Percentiles rank a stretch among this genome's conserved stretches.
phyloP scores from a whole-genome alignment of 2,329 filamentous ascomycete species.

The Colletotrichum sp. region DNA sequence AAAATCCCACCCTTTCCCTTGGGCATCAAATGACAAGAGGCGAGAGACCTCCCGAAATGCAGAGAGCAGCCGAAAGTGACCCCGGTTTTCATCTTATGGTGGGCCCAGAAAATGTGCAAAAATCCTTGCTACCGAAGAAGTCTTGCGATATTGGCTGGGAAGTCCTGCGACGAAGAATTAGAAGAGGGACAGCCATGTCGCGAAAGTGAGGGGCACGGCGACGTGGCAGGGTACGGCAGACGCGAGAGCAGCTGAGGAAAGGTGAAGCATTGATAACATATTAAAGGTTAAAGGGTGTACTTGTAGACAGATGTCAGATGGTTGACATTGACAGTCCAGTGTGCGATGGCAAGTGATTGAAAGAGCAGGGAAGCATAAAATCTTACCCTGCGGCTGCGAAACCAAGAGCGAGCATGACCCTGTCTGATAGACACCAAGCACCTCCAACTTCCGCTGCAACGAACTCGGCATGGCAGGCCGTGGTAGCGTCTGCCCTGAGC shows the following conservation, averaged over 20 bases:
- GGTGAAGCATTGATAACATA: not conserved
- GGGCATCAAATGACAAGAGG: constrained; percentile 15
- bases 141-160: constrained; percentile 5
- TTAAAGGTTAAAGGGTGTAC: not conserved
- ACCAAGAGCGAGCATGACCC: not conserved
- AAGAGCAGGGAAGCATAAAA: not conserved
- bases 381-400: constrained; percentile 4
- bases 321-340: not conserved
- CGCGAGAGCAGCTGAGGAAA: not conserved
- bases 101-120: not conserved
- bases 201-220: not conserved
- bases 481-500: not conserved
- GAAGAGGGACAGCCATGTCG: not conserved
- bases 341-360: not conserved
- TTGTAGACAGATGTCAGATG: not conserved
- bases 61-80: constrained; percentile 15
- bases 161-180: not conserved
- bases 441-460: not conserved
- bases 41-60: constrained; percentile 1
- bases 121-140: constrained; percentile 7
- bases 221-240: not conserved
- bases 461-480: not conserved
- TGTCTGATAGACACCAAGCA: not conserved
- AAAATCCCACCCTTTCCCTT: constrained; percentile 10
- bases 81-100: not conserved